These are phyloP conservation scores for Arthroderma sp. DNA, from an alignment of 2,329 filamentous ascomycete genomes.

Conservation along the genomic window DNA sequence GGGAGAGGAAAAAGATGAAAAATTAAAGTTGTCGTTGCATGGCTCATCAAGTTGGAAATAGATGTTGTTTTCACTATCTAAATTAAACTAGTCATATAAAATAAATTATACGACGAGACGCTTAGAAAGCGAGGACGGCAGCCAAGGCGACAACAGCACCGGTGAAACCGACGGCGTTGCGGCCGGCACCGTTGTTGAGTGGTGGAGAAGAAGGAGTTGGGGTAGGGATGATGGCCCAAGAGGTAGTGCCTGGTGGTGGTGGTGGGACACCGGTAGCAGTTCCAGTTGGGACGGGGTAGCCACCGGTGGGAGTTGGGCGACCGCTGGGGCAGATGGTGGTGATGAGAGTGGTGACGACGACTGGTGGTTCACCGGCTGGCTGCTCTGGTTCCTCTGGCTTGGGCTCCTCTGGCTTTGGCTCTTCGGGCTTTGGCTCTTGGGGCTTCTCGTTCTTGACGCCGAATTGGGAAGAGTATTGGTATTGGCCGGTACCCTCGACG, in stretches of 20 bases:
- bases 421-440: constrained; percentile 4
- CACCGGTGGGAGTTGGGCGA: constrained; percentile 10
- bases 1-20: neutral
- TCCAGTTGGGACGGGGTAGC: constrained; percentile 7
- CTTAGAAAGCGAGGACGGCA: constrained; percentile 13
- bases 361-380: constrained; percentile 9
- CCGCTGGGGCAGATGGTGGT: constrained; percentile 4
- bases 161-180: constrained; percentile 8
- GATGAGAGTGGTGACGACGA: constrained; percentile 16
- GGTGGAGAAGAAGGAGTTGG: constrained; percentile 5
- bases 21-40: constrained; percentile 2
- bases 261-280: constrained; percentile 9
- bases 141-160: constrained; percentile 10
- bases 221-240: constrained; percentile 6
- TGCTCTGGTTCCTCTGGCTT: constrained; percentile 1
- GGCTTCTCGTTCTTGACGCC: constrained; percentile 34
- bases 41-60: constrained; percentile 2
- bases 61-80: neutral
- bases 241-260: constrained; percentile 3
- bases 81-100: neutral
- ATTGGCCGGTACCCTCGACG: constrained; percentile 44
- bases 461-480: constrained; percentile 51
- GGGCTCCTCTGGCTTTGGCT: constrained; percentile 4
- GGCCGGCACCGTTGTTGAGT: constrained; percentile 9
- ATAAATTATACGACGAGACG: neutral